Conservation (phyloP, 352 stramenopile species). For the Aphanomyces euteiches region DNA sequence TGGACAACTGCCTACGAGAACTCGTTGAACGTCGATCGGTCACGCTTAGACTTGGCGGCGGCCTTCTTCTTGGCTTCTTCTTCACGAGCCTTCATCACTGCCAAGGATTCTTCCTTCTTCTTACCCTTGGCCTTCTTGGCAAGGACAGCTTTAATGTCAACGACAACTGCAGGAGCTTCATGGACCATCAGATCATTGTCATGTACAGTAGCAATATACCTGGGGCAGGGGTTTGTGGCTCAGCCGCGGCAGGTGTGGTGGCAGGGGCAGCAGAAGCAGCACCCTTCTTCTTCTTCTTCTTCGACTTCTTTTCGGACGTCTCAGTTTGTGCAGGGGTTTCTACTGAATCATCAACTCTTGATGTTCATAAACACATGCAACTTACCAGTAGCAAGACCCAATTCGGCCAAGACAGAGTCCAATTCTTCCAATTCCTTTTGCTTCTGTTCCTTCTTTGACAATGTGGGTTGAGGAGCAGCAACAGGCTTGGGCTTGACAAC, state of each 20-base stretch:
- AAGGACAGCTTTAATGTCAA: slow-evolving; percentile 29
- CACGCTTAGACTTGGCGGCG: slow-evolving; percentile 23
- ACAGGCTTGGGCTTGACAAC: slow-evolving; percentile 21
- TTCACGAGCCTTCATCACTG: slow-evolving; percentile 30
- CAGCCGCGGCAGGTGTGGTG: neutral
- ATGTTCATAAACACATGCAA: neutral
- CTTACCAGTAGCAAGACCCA: slow-evolving; percentile 20
- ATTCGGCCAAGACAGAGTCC: slow-evolving; percentile 21
- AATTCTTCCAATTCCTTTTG: slow-evolving; percentile 29
- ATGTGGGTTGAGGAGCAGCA: neutral
- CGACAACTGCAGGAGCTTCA: slow-evolving; percentile 8
- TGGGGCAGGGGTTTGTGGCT: too few species aligned
- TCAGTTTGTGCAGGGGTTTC: slow-evolving; percentile 13
- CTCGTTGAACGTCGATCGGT: slow-evolving; percentile 31
- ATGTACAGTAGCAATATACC: too few species aligned
- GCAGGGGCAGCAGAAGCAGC: slow-evolving; percentile 9
- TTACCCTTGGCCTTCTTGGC: slow-evolving; percentile 29
- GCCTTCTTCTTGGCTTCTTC: slow-evolving; percentile 32
- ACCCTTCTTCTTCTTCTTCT: slow-evolving; percentile 29
- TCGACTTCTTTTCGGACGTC: slow-evolving; percentile 20
- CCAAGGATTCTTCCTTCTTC: slow-evolving; percentile 31
- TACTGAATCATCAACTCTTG: neutral
- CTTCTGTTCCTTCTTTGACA: slow-evolving; percentile 31
- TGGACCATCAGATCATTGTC: too few species aligned
- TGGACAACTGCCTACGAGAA: slow-evolving; percentile 21